phyloP scores from a whole-genome alignment of 2,329 filamentous ascomycete genomes.

The Colletotrichum melonis region DNA sequence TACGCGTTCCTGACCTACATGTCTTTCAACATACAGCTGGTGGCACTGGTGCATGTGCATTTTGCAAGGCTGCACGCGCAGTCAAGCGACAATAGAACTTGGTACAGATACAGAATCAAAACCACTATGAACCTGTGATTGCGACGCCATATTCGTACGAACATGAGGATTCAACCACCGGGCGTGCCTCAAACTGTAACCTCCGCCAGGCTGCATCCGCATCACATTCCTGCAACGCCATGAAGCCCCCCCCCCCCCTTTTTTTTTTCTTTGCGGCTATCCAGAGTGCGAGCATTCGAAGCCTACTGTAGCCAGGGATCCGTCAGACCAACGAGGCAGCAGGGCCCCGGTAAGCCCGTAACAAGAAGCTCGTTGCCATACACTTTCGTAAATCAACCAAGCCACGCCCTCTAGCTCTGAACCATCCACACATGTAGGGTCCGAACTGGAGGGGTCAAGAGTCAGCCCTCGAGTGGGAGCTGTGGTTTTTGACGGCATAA shows the following conservation, averaged over 20 bases:
- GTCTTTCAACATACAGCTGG: too few species aligned
- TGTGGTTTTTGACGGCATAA: background rate
- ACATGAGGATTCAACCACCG: background rate
- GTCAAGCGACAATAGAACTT: background rate
- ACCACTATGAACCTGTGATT: background rate
- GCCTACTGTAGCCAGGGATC: background rate
- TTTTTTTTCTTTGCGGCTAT: background rate
- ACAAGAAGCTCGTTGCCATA: background rate
- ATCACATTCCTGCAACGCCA: background rate
- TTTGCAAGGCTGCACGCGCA: background rate
- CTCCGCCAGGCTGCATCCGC: background rate
- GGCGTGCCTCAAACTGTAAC: background rate
- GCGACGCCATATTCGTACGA: background rate
- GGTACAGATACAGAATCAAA: background rate
- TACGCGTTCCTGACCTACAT: too few species aligned
- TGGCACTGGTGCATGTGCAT: too few species aligned
- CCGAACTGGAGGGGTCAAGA: background rate
- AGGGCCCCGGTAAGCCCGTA: background rate
- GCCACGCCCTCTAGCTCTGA: background rate
- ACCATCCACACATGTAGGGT: background rate
- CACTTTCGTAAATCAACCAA: background rate
- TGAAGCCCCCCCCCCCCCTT: too few species aligned
- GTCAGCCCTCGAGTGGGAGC: too few species aligned
- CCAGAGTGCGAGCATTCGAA: background rate
- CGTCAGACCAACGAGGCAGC: background rate